Conservation (phyloP, 495 filamentous ascomycete genomes). For the Penicillium tannophilum region DNA sequence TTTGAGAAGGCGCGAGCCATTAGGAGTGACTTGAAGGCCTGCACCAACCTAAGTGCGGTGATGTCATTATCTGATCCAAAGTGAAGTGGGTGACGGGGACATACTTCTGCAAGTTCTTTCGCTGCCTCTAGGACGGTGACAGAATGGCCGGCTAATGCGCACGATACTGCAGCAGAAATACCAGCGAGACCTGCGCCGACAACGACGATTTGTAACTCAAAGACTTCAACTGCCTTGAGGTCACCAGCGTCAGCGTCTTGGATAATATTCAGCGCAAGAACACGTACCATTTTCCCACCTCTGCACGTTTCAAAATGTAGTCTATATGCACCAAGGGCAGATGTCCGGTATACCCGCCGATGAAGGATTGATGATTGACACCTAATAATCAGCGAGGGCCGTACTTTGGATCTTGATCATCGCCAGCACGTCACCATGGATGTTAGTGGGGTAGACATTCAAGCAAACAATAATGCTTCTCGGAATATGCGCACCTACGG, state of each 20-base stretch:
- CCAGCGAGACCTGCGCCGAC: too few species aligned
- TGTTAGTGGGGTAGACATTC: background rate
- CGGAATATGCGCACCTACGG: background rate
- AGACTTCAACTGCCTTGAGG: background rate
- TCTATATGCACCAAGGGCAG: background rate
- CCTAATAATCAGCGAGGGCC: background rate
- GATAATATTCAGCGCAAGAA: background rate
- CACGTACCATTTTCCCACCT: background rate
- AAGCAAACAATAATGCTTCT: background rate
- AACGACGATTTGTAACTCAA: too few species aligned
- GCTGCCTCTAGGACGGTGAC: too few species aligned
- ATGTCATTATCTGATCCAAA: too few species aligned
- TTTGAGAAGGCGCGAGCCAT: too few species aligned
- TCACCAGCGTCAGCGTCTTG: background rate
- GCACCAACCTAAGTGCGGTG: too few species aligned
- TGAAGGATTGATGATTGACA: background rate
- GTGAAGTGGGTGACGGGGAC: too few species aligned
- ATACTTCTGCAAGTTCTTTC: too few species aligned
- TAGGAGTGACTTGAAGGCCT: too few species aligned
- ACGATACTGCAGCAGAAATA: too few species aligned
- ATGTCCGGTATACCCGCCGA: background rate
- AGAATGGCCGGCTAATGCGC: too few species aligned
- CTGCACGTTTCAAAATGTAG: background rate
- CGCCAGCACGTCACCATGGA: background rate
- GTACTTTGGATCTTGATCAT: background rate